Evolutionary conservation across 2,329 filamentous ascomycete species (phyloP).

Genomic region (Fusarium sp.): DNA sequence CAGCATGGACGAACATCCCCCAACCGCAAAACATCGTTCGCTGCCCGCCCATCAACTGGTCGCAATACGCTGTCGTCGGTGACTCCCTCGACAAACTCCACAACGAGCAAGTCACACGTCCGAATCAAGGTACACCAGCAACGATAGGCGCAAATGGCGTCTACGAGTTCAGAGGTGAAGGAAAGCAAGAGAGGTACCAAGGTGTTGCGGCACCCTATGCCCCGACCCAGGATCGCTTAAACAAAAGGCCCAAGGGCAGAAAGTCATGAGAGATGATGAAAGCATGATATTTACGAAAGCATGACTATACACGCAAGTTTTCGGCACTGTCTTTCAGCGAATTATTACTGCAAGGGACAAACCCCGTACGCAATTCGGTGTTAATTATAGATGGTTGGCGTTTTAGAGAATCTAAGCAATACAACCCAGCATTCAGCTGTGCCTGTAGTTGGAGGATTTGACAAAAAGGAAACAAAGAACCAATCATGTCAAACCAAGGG

Average conservation of each 20-base stretch:
- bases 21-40: slow-evolving; percentile 85
- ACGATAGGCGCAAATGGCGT: slow-evolving; percentile 58
- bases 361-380: slow-evolving; percentile 24
- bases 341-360: slow-evolving; percentile 8
- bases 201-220: slow-evolving; percentile 70
- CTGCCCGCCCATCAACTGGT: slow-evolving; percentile 93
- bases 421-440: slow-evolving; percentile 7
- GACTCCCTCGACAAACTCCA: slow-evolving; percentile 84
- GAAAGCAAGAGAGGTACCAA: slow-evolving; percentile 60
- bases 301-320: slow-evolving; percentile 19
- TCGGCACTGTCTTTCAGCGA: slow-evolving; percentile 28
- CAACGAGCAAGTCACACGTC: slow-evolving; percentile 78
- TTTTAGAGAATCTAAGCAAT: slow-evolving; percentile 27
- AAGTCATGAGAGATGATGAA: slow-evolving; percentile 44
- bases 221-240: slow-evolving; percentile 65
- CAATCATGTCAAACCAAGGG: too few species aligned
- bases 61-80: slow-evolving; percentile 91
- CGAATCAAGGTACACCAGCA: slow-evolving; percentile 68
- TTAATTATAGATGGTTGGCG: slow-evolving; percentile 31
- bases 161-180: slow-evolving; percentile 64
- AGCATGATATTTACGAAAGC: slow-evolving; percentile 21
- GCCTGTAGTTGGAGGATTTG: background rate
- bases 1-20: slow-evolving; percentile 75
- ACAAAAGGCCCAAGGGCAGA: slow-evolving; percentile 54
- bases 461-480: background rate